These are phyloP conservation scores for Arthrobotrys sphaeroides DNA, from an alignment of 2,329 filamentous ascomycete genomes.

Conservation along the genomic window DNA sequence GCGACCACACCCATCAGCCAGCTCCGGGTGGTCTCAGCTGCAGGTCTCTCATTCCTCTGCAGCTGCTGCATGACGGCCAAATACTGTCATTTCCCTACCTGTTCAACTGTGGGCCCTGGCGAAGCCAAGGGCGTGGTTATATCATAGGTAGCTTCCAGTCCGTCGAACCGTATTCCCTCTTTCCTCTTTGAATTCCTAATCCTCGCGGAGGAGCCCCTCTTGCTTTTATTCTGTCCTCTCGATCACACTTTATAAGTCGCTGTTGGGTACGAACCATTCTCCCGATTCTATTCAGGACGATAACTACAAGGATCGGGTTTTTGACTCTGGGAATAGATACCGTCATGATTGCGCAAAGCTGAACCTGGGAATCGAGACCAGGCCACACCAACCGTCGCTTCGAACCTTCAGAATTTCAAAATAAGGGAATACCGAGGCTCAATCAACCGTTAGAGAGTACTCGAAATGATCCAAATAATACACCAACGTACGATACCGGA, in stretches of 20 bases:
- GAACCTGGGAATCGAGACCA: slow-evolving; percentile 19
- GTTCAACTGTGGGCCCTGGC: neutral
- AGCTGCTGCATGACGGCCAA: slow-evolving; percentile 48
- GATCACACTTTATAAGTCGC: neutral
- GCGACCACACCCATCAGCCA: neutral
- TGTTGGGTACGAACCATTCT: neutral
- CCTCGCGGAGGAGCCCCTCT: slow-evolving; percentile 14
- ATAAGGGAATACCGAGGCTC: neutral
- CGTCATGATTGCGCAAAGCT: slow-evolving; percentile 43
- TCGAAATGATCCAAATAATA: slow-evolving; percentile 46
- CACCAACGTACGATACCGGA: slow-evolving; percentile 31
- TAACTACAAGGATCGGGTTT: neutral
- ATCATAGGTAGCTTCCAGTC: neutral
- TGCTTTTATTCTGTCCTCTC: neutral
- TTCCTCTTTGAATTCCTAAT: slow-evolving; percentile 14
- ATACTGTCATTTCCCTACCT: slow-evolving; percentile 41
- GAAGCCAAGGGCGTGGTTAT: neutral
- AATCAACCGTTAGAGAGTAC: neutral
- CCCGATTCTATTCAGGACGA: neutral
- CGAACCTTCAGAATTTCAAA: neutral
- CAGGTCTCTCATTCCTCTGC: slow-evolving; percentile 39
- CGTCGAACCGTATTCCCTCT: slow-evolving; percentile 5
- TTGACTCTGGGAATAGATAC: slow-evolving; percentile 26
- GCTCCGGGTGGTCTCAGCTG: neutral
- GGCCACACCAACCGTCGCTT: slow-evolving; percentile 10